phyloP scores from a whole-genome alignment of 1,284 basidiomycete species.

The Microbotryum intermedium region DNA sequence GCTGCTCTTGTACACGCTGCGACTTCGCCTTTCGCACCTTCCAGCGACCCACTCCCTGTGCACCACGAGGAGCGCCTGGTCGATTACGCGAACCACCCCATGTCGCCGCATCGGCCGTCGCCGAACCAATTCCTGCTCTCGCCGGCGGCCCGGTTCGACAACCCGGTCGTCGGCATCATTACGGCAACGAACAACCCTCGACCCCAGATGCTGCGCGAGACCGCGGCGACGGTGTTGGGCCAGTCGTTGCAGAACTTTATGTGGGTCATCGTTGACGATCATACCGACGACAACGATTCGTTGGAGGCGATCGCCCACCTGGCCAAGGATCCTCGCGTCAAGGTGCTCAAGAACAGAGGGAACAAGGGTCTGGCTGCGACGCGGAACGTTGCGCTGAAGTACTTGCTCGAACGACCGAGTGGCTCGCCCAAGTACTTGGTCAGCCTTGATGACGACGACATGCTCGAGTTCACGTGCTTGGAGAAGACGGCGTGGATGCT shows the following conservation, averaged over 20 bases:
- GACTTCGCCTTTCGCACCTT: conserved; percentile 7
- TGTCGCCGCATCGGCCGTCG: conserved; percentile 15
- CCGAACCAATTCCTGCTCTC: conserved; percentile 27
- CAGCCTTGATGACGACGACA: conserved; percentile 30
- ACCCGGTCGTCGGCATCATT: conserved; percentile 24
- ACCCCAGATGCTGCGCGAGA: conserved; percentile 11
- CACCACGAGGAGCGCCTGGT: conserved; percentile 14
- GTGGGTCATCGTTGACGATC: conserved; percentile 30
- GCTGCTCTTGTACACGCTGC: conserved; percentile 1
- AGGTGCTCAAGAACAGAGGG: conserved; percentile 17
- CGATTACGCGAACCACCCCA: conserved; percentile 23
- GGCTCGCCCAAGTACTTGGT: conserved; percentile 13
- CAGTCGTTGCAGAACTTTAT: conserved; percentile 29
- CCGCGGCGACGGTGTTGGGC: conserved; percentile 18
- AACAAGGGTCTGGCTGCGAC: conserved; percentile 15
- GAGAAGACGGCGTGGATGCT: conserved; percentile 32
- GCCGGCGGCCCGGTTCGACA: conserved; percentile 3
- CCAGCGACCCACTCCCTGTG: conserved; percentile 19
- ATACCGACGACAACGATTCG: conserved; percentile 9
- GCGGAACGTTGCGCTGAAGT: conserved; percentile 24
- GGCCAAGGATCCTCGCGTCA: conserved; percentile 22
- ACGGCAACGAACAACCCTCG: conserved; percentile 29
- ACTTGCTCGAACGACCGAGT: conserved; percentile 5
- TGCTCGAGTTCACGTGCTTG: conserved; percentile 29
- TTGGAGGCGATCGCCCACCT: conserved; percentile 1